These are phyloP conservation scores for Vitis hybrid DNA, from an alignment of 177 flowering plant species.

Conservation along the genomic window DNA sequence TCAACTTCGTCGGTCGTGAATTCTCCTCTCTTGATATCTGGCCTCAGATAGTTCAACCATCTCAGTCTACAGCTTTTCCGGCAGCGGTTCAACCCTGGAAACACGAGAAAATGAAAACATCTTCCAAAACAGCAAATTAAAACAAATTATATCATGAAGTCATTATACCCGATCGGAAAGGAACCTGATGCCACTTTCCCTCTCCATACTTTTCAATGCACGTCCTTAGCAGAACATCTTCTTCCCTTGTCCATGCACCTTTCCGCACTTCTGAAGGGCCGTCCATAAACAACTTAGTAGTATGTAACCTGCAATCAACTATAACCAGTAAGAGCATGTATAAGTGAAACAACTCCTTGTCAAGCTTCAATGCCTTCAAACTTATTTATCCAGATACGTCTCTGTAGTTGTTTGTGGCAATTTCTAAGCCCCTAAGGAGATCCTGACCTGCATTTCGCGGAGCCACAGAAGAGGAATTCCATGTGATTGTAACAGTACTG, in stretches of 20 bases:
- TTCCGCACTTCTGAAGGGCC: constrained; percentile 11
- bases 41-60: constrained; percentile 29
- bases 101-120: neutral
- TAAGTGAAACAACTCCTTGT: too few relatives aligned
- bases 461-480: too few relatives aligned
- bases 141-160: neutral
- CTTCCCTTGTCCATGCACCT: constrained; percentile 28
- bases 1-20: constrained; percentile 22
- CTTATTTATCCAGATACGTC: too few relatives aligned
- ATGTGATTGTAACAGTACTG: too few relatives aligned
- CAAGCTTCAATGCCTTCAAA: too few relatives aligned
- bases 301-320: neutral
- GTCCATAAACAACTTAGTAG: constrained; percentile 3
- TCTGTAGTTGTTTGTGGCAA: too few relatives aligned
- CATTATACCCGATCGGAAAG: constrained; percentile 19
- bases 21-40: constrained; percentile 25
- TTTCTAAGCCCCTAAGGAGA: too few relatives aligned
- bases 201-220: constrained; percentile 22
- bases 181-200: constrained; percentile 26
- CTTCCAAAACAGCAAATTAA: neutral
- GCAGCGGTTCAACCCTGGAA: constrained; percentile 25
- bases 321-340: neutral
- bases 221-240: constrained; percentile 17
- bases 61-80: constrained; percentile 29
- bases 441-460: too few relatives aligned